Base-by-base conservation (phyloP, 2,329 filamentous ascomycete species). In the Cladosporium halotolerans region DNA sequence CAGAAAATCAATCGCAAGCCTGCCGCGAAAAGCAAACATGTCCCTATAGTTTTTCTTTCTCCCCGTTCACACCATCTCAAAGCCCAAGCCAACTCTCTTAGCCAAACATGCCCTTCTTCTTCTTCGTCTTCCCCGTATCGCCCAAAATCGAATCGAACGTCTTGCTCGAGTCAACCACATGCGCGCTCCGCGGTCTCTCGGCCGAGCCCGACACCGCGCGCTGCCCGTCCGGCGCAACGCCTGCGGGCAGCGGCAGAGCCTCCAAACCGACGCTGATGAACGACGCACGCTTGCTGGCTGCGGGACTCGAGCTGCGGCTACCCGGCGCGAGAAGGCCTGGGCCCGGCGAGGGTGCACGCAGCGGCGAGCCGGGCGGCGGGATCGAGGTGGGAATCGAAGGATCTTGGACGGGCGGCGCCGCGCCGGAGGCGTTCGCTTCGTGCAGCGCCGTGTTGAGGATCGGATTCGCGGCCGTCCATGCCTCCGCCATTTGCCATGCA, bases 401-500 rank as follows among this genome's bases (percentile, higher is more conserved):
- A 56, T 32, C 61, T 50, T 2, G 46, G 23, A 51, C 32, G 16
- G 47, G 16, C 41, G 45, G 9, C 19, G 52, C 36, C n/a, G 52
- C 55, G 34, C 58, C 55, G 39, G 61, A 57, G 43, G 56, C 52
- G 42, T 66, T 61, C 18, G 63, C 62, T 49, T 66, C 61, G 43
- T 62, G 58, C 33, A 68, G 53, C 3, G 64, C 65, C 10, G 61
- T 57, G 42, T 62, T 62, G 40, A 68, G 49, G 31, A 66, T 63
- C 1, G 67, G 62, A 42, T 69, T 64, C 1, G 73, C 71, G 34
- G 73, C 72, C 8, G 75, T 75, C 84, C 84, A 87, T 59, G 78
- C 73, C 59, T 81, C 76, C 3, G 83, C 84, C 61, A 79, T 76
- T 54, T 77, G 71, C 84, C 84, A 88, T 68, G 84, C 87, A 64